These are phyloP conservation scores for Zoysia japonica DNA, from an alignment of 176 grass and related monocot species.

Conservation along the genomic window DNA sequence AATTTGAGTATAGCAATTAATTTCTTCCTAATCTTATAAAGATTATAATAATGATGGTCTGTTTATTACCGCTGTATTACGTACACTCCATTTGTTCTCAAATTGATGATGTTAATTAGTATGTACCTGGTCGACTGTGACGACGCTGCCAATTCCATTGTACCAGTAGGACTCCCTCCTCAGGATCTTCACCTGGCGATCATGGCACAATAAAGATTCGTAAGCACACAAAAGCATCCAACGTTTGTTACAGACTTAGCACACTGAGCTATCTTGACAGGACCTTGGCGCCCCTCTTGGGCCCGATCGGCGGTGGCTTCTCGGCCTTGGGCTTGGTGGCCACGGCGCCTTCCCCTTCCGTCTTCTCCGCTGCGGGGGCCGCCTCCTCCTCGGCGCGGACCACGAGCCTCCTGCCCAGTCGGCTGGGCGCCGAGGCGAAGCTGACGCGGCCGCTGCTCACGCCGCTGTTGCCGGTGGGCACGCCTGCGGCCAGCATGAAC, in stretches of 20 bases:
- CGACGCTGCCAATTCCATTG: constrained; percentile 73
- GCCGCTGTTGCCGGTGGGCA: constrained; percentile 4
- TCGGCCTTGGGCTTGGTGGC: constrained; percentile 47
- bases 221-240: background rate
- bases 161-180: constrained; percentile 96
- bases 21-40: no score
- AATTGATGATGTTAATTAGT: no score
- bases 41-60: no score
- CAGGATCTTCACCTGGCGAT: constrained; percentile 80
- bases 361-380: background rate
- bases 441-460: constrained; percentile 37
- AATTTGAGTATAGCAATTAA: no score
- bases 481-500: constrained; percentile 55
- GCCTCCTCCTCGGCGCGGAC: constrained; percentile 60
- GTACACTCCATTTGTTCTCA: no score
- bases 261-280: no score
- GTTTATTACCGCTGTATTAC: no score
- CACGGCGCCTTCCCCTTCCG: constrained; percentile 28
- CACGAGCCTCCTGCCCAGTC: constrained; percentile 49
- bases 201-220: background rate
- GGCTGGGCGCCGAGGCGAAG: constrained; percentile 34
- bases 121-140: constrained; percentile 81
- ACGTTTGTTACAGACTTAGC: no score
- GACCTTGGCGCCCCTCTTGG: constrained; percentile 53
- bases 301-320: constrained; percentile 49